These are phyloP conservation scores for Aspergillus candidus DNA, from an alignment of 2,329 filamentous ascomycete species.

Conservation along the genomic window DNA sequence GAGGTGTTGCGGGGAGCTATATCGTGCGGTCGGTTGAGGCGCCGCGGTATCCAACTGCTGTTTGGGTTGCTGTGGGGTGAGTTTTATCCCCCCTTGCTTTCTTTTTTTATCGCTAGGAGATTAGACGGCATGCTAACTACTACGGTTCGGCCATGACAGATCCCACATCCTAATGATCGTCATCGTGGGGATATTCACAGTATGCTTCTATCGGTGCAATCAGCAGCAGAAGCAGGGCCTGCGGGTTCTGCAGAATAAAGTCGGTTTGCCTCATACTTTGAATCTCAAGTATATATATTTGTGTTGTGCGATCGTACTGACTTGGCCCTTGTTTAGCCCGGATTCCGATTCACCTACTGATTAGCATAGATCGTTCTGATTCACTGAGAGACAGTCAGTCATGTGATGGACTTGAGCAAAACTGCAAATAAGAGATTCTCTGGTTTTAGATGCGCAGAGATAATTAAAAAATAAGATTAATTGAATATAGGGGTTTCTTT, in stretches of 20 bases:
- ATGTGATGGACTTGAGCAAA: no score
- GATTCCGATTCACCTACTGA: no score
- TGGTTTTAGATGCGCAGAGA: no score
- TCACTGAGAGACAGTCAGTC: no score
- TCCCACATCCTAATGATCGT: constrained; percentile 55
- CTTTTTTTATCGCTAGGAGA: neutral
- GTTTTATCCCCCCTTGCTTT: neutral
- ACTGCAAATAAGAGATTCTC: no score
- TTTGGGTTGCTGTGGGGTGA: constrained; percentile 60
- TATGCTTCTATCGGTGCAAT: constrained; percentile 52
- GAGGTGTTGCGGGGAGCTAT: constrained; percentile 60
- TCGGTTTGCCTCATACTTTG: constrained; percentile 12
- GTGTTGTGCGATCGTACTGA: no score
- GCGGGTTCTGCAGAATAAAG: constrained; percentile 45
- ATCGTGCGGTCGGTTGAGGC: constrained; percentile 58
- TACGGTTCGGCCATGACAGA: constrained; percentile 17
- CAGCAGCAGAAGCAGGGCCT: constrained; percentile 43
- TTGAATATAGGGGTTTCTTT: no score
- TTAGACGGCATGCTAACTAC: neutral
- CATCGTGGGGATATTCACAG: constrained; percentile 47
- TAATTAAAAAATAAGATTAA: no score
- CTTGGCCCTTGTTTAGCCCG: no score
- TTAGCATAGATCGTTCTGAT: neutral
- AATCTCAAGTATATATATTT: no score
- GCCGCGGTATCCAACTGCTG: constrained; percentile 57